phyloP scores from a whole-genome alignment of 441 rosid species.

The Hura crepitans region DNA sequence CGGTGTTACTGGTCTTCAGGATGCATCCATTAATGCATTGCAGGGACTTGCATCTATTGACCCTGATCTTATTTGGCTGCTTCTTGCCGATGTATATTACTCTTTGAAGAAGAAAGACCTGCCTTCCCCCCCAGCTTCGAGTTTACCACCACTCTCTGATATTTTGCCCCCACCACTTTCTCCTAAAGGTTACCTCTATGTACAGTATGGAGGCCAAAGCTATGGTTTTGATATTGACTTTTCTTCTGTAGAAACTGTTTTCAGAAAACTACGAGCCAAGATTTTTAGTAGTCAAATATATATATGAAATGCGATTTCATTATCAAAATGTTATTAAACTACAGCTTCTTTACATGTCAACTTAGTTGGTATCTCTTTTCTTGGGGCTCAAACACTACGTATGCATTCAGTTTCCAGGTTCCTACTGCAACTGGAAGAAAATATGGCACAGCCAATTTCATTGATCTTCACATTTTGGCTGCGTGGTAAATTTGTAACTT shows the following conservation, averaged over 20 bases:
- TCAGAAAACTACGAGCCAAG: constrained; percentile 46
- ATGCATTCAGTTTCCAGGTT: no score
- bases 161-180: constrained; percentile 51
- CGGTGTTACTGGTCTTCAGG: constrained; percentile 56
- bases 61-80: constrained; percentile 89
- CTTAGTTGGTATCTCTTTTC: background rate
- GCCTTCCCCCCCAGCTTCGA: constrained; percentile 49
- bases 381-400: background rate
- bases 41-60: constrained; percentile 70
- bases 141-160: constrained; percentile 42
- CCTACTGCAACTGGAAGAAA: no score
- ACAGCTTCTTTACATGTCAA: background rate
- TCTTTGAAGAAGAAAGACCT: constrained; percentile 46
- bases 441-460: no score
- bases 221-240: constrained; percentile 69
- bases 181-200: constrained; percentile 49
- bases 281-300: constrained; percentile 42
- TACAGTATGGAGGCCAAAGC: constrained; percentile 73
- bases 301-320: background rate
- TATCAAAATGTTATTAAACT: background rate
- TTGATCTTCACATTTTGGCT: no score
- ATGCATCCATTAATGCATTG: constrained; percentile 66
- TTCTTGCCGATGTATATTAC: constrained; percentile 77
- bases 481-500: no score
- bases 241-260: constrained; percentile 53